Evolutionary conservation across 192 early-diverging fungal genomes (phyloP), one percentile per base, ranked within the genome.

Genomic region (Dissophora globulifera): DNA sequence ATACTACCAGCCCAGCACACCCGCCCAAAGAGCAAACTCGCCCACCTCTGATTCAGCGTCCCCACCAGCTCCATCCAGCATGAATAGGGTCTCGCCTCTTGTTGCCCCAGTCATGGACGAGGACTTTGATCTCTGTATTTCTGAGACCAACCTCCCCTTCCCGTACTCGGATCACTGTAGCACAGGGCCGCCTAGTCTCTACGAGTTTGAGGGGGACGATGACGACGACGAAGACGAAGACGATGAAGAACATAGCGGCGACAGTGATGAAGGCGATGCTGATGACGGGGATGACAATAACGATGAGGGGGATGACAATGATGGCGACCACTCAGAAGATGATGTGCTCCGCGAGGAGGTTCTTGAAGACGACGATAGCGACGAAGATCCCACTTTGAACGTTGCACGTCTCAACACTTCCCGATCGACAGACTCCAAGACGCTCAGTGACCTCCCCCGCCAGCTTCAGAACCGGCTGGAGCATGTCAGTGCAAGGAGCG

Each of bases 91-190:
- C 13, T 61, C 72, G 19, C 51, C 58, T 20, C 13, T 38, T 22
- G 31, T 64, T 19, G 33, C 56, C 12, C 64, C 72, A 5, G 47
- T 56, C 30, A 76, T 76, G 35, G 72, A 76, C 58, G 72, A 76
- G 53, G 72, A 76, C 47, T 76, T 67, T 61, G 72, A 76, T 52
- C 63, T 76, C 22, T 60, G 72, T 52, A 76, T 76, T 49, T 61
- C 72, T 15, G 72, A 76, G 27, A 76, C 72, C 13, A 76, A 66
- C 30, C 63, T 76, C 3, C 72, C 72, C n/a, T 76, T 62, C 41
- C 72, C 72, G 4, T 76, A 76, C 52, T 76, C 72, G 20, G 72
- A 76, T 35, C 72, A 76, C 46, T 76, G 72, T 38, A 76, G 72
- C 52, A 76, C 72, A 26, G 72, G 72, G 5, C 72, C 72, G 26